A percentile compares a stretch with the other conserved stretches of the same genome.
phyloP scores from a whole-genome alignment of 1,139 yeast genomes.

The Taphrina betulina region DNA sequence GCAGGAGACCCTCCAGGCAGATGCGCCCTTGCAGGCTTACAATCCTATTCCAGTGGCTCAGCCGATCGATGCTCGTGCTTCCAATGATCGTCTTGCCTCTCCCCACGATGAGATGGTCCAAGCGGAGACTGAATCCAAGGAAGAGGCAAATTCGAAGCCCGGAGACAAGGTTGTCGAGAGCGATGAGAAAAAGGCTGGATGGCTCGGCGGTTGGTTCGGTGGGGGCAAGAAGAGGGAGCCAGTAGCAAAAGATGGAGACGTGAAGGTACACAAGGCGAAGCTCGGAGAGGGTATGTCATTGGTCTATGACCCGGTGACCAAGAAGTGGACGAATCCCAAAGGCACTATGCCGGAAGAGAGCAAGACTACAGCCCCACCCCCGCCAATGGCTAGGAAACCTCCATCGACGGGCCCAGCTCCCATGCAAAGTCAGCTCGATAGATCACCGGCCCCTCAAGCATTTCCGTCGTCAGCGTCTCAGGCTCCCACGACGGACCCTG shows the following conservation, averaged over 20 bases:
- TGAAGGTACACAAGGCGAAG: constrained; percentile 77
- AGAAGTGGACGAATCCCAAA: constrained; percentile 80
- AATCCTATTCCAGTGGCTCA: too few relatives aligned
- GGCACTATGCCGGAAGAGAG: constrained; percentile 50
- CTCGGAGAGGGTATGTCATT: constrained; percentile 76
- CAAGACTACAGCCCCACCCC: constrained; percentile 62
- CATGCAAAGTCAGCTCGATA: neutral
- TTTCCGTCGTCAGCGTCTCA: neutral
- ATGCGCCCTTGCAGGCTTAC: too few relatives aligned
- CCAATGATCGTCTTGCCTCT: too few relatives aligned
- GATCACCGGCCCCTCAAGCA: neutral
- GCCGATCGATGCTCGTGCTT: too few relatives aligned
- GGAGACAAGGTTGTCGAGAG: too few relatives aligned
- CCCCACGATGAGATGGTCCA: too few relatives aligned
- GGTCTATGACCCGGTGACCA: constrained; percentile 76
- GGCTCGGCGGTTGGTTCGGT: constrained; percentile 51
- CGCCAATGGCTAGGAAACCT: constrained; percentile 61
- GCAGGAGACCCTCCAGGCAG: too few relatives aligned
- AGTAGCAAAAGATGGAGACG: constrained; percentile 42
- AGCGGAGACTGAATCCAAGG: constrained; percentile 10
- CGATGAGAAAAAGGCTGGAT: constrained; percentile 37
- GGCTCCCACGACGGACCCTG: neutral
- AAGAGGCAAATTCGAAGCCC: constrained; percentile 31
- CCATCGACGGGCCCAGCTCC: constrained; percentile 39
- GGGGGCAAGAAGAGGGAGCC: constrained; percentile 44